Percentiles rank a stretch among this genome's conserved stretches.
These are phyloP conservation scores for Penicillium chermesinum DNA, from an alignment of 495 filamentous ascomycete genomes.

Conservation along the genomic window DNA sequence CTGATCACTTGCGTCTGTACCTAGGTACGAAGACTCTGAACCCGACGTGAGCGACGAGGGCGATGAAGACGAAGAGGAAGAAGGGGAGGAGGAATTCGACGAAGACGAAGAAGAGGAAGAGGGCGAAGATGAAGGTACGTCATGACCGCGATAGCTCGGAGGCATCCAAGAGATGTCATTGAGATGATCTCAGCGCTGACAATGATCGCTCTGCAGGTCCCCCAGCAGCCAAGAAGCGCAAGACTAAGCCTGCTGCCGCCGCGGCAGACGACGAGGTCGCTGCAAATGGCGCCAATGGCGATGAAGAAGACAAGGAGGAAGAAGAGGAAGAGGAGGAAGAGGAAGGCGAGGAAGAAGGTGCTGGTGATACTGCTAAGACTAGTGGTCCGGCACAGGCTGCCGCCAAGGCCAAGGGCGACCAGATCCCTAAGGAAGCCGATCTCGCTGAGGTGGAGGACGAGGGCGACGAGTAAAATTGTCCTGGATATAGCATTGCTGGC, in stretches of 20 bases:
- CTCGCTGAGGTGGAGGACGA: constrained; percentile 38
- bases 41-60: constrained; percentile 39
- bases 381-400: constrained; percentile 42
- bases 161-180: too few species aligned
- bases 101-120: constrained; percentile 27
- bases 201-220: constrained; percentile 20
- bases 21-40: constrained; percentile 48
- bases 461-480: constrained; percentile 4
- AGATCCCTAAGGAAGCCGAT: constrained; percentile 46
- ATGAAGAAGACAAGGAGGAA: constrained; percentile 30
- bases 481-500: neutral
- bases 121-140: constrained; percentile 16
- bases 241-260: constrained; percentile 14
- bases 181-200: too few species aligned
- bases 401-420: constrained; percentile 37
- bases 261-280: constrained; percentile 27
- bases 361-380: constrained; percentile 29
- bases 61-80: constrained; percentile 30
- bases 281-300: constrained; percentile 30
- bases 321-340: constrained; percentile 29
- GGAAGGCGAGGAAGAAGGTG: constrained; percentile 26
- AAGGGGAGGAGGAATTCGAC: constrained; percentile 15
- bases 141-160: too few species aligned
- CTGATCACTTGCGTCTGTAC: constrained; percentile 14
- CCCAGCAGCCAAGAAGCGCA: constrained; percentile 36